Evolutionary conservation across 768 basidiomycete species (phyloP), one percentile per base, ranked within the genome.

Genomic region (Hygrophorus russula): DNA sequence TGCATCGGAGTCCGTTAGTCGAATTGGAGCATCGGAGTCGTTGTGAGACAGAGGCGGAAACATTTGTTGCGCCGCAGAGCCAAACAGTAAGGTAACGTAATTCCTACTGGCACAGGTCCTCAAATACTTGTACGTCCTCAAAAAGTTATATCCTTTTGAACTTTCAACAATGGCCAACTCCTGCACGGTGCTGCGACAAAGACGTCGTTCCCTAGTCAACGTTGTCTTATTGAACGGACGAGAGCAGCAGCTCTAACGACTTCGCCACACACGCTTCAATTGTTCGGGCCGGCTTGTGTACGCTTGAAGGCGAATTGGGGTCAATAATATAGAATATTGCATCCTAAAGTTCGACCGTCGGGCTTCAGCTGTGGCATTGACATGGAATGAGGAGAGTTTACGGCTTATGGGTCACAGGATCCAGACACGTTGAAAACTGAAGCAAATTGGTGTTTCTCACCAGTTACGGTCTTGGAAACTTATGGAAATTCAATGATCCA

Each of bases 1-100:
- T 0, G 91, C 90, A 55, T 93, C 90, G 19, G 70, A 69, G 60
- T 94, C 88, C 0, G 90, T 93, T 20, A 74, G 69, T 36, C 88
- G 82, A 42, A 85, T 69, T 17, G 83, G 66, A 19, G 69, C 66
- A 55, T 87, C 83, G 3, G 66, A 46, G 47, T 82, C 80, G 36
- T 45, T 35, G 36, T 36, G 18, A n/a, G 43, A 38, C 24, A 47
- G 36, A 30, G 56, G 58, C 34, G 54, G 56, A 48, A 55, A 53
- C 56, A 59, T 56, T 7, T 24, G 7, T 24, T 24, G 24, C 24
- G 24, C 7, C 24, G 24, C 24, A 3, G 24, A 24, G n/a, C n/a
- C n/a, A n/a, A n/a, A n/a, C n/a, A n/a, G n/a, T n/a, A n/a, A n/a
- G n/a, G n/a, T n/a, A n/a, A n/a, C n/a, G n/a, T n/a, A n/a, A n/a